Percentiles rank a stretch among this genome's conserved stretches.
These are phyloP conservation scores for Pinus albicaulis DNA, from an alignment of 75 land plant species.

Conservation along the genomic window DNA sequence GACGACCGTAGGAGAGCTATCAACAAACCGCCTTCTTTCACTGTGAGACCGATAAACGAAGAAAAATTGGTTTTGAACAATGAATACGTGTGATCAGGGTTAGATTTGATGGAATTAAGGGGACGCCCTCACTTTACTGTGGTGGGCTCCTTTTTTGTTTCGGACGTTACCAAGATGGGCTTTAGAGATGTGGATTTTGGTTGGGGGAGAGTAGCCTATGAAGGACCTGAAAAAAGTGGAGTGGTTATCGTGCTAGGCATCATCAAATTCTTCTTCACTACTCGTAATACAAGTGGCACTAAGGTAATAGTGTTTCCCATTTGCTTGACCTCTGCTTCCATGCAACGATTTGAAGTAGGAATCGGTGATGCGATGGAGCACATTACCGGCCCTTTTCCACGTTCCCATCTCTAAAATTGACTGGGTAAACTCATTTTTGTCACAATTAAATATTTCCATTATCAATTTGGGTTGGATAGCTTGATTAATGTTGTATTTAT, in stretches of 20 bases:
- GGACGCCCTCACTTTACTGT: slow-evolving; percentile 21
- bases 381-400: too few species aligned
- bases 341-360: slow-evolving; percentile 27
- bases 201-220: slow-evolving; percentile 54
- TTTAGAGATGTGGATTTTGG: slow-evolving; percentile 61
- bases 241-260: slow-evolving; percentile 25
- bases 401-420: too few species aligned
- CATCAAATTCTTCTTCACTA: slow-evolving; percentile 26
- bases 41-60: slow-evolving; percentile 33
- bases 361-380: neutral
- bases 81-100: slow-evolving; percentile 60
- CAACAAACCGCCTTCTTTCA: slow-evolving; percentile 34
- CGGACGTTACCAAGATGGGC: slow-evolving; percentile 23
- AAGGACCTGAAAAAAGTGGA: slow-evolving; percentile 36
- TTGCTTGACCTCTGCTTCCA: slow-evolving; percentile 28
- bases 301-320: slow-evolving; percentile 26
- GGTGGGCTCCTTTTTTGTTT: slow-evolving; percentile 16
- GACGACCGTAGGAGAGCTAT: slow-evolving; percentile 38
- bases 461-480: too few species aligned
- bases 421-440: too few species aligned
- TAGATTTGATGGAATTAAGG: slow-evolving; percentile 53
- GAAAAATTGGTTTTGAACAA: slow-evolving; percentile 37
- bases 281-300: slow-evolving; percentile 15
- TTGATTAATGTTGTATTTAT: too few species aligned
- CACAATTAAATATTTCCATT: too few species aligned